Conservation (phyloP, 768 basidiomycete genomes). For the Saitozyma sp. region DNA sequence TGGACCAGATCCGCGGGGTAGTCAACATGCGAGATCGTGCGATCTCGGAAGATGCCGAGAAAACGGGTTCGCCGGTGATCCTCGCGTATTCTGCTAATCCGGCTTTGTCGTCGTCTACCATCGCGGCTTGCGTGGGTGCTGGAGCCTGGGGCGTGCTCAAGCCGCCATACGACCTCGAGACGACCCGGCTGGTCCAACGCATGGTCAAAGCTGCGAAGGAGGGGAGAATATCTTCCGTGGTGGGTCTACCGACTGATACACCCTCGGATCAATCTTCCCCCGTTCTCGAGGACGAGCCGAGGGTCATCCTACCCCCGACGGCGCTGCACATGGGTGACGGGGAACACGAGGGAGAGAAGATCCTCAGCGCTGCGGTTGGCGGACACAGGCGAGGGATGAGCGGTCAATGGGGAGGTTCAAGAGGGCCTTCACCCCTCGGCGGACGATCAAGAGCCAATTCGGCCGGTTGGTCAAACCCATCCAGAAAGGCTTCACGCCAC, state of each 20-base stretch:
- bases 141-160: constrained; percentile 49
- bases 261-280: background rate
- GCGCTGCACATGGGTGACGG: constrained; percentile 35
- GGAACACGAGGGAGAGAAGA: constrained; percentile 41
- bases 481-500: background rate
- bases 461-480: background rate
- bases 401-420: background rate
- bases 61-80: constrained; percentile 26
- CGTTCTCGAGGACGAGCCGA: constrained; percentile 5
- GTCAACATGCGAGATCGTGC: constrained; percentile 25
- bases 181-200: constrained; percentile 24
- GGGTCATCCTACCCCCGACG: constrained; percentile 38
- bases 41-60: background rate
- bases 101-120: constrained; percentile 31
- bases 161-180: constrained; percentile 46
- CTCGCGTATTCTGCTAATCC: constrained; percentile 52
- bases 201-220: constrained; percentile 33
- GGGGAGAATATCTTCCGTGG: constrained; percentile 23
- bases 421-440: background rate
- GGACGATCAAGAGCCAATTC: background rate
- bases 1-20: constrained; percentile 38
- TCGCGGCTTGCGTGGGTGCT: constrained; percentile 35
- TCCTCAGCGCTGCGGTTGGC: constrained; percentile 18
- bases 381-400: constrained; percentile 2
- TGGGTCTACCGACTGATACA: constrained; percentile 9